Evolutionary conservation across 495 filamentous ascomycete species (phyloP).

Genomic region (Penicillium taxi): DNA sequence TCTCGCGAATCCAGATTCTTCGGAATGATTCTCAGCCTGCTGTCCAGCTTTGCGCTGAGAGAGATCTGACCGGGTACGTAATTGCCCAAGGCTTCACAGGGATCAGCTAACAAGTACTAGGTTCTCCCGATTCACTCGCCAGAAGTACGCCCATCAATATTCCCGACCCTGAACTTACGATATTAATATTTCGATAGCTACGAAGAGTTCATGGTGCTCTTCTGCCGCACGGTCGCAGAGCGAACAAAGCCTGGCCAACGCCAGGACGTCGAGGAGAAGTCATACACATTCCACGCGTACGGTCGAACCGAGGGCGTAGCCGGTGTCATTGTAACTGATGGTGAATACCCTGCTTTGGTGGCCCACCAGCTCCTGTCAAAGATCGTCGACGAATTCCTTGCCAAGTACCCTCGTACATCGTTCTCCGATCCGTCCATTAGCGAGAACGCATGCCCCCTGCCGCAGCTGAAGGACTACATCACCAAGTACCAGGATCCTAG

Average conservation of each 20-base stretch:
- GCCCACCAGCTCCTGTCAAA: conserved; percentile 94
- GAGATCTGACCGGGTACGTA: conserved; percentile 55
- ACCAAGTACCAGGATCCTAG: conserved; percentile 81
- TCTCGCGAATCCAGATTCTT: conserved; percentile 50
- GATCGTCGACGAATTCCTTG: conserved; percentile 86
- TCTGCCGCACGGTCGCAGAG: conserved; percentile 62
- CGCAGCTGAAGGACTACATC: conserved; percentile 71
- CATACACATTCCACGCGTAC: conserved; percentile 72
- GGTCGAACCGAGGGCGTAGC: conserved; percentile 78
- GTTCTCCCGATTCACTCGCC: conserved; percentile 73
- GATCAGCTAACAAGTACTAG: conserved; percentile 16
- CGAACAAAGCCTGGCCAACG: conserved; percentile 77
- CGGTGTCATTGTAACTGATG: conserved; percentile 81
- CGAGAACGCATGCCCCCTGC: conserved; percentile 45
- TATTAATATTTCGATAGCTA: conserved; percentile 26
- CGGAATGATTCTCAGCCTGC: conserved; percentile 73
- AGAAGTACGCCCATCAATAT: conserved; percentile 39
- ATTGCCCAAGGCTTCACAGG: neutral
- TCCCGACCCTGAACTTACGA: neutral
- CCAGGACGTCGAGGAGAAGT: conserved; percentile 87
- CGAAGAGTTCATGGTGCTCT: conserved; percentile 48
- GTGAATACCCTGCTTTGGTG: conserved; percentile 81
- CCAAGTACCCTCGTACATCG: conserved; percentile 61
- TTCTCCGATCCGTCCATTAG: conserved; percentile 46
- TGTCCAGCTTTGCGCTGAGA: conserved; percentile 70